Base-by-base conservation (phyloP, 106 monocot species). In the Hemerocallis citrina region DNA sequence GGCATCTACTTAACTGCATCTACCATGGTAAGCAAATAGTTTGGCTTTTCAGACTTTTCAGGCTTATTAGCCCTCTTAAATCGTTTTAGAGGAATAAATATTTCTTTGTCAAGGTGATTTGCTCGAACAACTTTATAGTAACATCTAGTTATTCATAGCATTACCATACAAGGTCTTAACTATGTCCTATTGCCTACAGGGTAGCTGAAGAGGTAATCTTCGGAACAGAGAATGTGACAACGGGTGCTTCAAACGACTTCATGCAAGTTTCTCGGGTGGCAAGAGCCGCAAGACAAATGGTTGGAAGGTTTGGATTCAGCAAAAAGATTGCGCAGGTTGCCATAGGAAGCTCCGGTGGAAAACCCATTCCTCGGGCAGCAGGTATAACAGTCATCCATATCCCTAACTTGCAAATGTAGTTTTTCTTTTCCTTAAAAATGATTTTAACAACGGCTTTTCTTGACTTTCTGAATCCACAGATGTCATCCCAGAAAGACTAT, bases 191-290 rank as follows among this genome's bases (percentile, higher is more conserved):
- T 59, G 22, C 17, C 35, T 78, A 50, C 81, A 98, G 96, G 74
- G 96, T 98, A 20, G 96, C 96, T 15, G 91, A 98, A 71, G 96
- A 98, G 75, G 96, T 98, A 64, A 98, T 98, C 23, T 98, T 98
- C 52, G 96, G 96, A 31, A 36, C 62, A 49, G 96, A 98, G n/a
- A 98, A 98, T 62, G 96, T 98, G 22, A 98, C 96, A 2, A 98
- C 96, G 0, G 96, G 96, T 45, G 96, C 96, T 36, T 98, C 96
- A 27, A 98, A 91, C 52, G 96, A 98, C 68, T 98, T 98, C 79
- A 98, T 88, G 96, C 96, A 98, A 73, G 96, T 98, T 45, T 98
- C 96, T 16, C 75, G 96, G 8, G 96, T 98, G 32, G 96, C 96
- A 14, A n/a, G n/a, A n/a, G n/a, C n/a, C n/a, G 89, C 94, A 13